A percentile compares a stretch with the other conserved stretches of the same genome.
These are phyloP conservation scores for Oryza glumipatula DNA, from an alignment of 176 grass and related monocot genomes.

Conservation along the genomic window DNA sequence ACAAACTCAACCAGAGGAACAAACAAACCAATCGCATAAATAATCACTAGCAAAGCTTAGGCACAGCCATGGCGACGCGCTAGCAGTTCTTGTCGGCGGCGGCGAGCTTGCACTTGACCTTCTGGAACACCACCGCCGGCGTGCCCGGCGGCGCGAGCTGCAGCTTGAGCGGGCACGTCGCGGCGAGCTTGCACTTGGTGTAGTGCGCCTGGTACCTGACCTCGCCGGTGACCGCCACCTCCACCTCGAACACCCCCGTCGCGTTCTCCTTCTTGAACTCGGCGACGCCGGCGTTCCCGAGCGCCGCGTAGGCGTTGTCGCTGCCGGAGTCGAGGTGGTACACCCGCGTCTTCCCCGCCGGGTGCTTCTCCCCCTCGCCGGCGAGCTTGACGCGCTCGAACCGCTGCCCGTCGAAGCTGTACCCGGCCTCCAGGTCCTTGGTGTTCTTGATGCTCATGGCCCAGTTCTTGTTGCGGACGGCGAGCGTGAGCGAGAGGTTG, in stretches of 20 bases:
- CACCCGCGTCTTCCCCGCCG: neutral
- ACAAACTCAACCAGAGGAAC: neutral
- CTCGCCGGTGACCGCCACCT: slow-evolving; percentile 38
- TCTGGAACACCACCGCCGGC: slow-evolving; percentile 17
- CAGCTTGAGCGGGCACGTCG: slow-evolving; percentile 37
- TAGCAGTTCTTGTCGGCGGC: slow-evolving; percentile 13
- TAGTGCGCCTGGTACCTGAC: slow-evolving; percentile 10
- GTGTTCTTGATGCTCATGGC: slow-evolving; percentile 26
- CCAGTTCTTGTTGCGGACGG: slow-evolving; percentile 43
- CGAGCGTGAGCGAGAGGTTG: slow-evolving; percentile 34
- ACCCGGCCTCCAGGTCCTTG: slow-evolving; percentile 23
- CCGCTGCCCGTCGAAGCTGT: slow-evolving; percentile 13
- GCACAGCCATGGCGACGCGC: neutral
- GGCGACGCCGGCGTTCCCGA: slow-evolving; percentile 29
- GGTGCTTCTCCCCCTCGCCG: neutral
- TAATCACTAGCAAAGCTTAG: neutral
- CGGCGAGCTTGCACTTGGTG: slow-evolving; percentile 33
- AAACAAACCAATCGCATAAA: neutral
- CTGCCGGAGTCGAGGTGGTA: neutral
- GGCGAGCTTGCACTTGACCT: slow-evolving; percentile 25
- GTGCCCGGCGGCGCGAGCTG: slow-evolving; percentile 28
- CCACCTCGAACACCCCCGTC: slow-evolving; percentile 45
- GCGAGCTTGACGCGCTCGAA: slow-evolving; percentile 34
- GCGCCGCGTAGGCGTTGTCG: neutral
- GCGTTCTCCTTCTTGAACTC: slow-evolving; percentile 51